These are phyloP conservation scores for Zymoseptoria passerinii DNA, from an alignment of 2,329 filamentous ascomycete species.

Conservation along the genomic window DNA sequence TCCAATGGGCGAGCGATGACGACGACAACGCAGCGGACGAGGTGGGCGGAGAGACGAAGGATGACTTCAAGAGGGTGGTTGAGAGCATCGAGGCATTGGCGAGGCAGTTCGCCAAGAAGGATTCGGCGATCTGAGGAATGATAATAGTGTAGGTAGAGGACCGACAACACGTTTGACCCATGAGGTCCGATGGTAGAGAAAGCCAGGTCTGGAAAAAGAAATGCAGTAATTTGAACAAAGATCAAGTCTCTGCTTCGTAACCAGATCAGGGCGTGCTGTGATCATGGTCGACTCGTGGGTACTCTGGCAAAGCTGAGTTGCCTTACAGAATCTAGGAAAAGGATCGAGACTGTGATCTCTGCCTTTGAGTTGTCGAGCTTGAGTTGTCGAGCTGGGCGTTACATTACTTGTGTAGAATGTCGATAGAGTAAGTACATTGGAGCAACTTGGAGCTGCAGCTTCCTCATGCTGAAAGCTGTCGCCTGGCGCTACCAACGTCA, in stretches of 20 bases:
- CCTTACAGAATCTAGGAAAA: too few species aligned
- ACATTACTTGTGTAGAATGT: too few species aligned
- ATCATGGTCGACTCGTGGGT: too few species aligned
- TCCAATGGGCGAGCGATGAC: constrained; percentile 36
- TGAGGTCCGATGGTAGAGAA: too few species aligned
- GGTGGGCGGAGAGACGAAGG: constrained; percentile 34
- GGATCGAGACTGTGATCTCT: neutral
- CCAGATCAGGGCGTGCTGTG: neutral
- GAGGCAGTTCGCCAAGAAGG: constrained; percentile 35
- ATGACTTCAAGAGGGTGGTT: constrained; percentile 36
- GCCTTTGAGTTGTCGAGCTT: neutral
- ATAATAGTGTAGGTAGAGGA: neutral
- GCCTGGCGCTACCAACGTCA: neutral
- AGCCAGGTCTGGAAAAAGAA: neutral
- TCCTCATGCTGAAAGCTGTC: neutral
- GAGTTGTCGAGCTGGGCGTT: too few species aligned
- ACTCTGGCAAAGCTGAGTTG: too few species aligned
- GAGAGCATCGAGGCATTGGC: constrained; percentile 36
- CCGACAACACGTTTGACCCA: too few species aligned
- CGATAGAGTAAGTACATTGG: too few species aligned
- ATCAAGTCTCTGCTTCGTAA: neutral
- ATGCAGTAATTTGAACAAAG: neutral
- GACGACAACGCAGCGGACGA: constrained; percentile 29
- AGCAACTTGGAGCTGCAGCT: neutral
- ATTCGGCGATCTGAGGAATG: constrained; percentile 21